phyloP scores from a whole-genome alignment of 2,329 filamentous ascomycete genomes.

The Tolypocladium sp. region DNA sequence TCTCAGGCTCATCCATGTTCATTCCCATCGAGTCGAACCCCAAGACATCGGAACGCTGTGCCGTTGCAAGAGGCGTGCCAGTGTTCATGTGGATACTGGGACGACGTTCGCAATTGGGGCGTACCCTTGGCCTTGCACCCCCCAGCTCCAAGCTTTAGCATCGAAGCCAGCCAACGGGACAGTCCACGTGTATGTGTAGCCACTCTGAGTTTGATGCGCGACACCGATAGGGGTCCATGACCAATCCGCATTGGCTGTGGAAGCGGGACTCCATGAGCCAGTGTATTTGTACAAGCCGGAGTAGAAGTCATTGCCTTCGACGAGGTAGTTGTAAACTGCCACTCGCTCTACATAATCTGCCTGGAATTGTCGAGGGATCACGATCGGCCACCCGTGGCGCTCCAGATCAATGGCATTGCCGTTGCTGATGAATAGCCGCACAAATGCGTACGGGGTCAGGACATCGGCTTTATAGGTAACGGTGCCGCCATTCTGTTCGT shows the following conservation, averaged over 20 bases:
- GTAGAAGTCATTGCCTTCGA: neutral
- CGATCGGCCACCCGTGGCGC: neutral
- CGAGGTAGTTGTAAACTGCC: neutral
- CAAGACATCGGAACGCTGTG: neutral
- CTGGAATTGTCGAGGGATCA: neutral
- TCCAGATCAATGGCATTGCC: neutral
- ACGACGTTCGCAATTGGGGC: neutral
- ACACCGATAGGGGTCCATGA: neutral
- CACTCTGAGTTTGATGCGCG: neutral
- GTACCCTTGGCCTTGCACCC: neutral
- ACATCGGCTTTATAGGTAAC: neutral
- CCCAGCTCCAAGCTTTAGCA: neutral
- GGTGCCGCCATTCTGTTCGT: neutral
- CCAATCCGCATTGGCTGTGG: neutral
- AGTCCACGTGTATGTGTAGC: neutral
- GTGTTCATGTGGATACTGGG: neutral
- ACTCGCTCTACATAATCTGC: neutral
- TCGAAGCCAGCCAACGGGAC: neutral
- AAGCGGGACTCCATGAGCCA: neutral
- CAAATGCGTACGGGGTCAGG: neutral
- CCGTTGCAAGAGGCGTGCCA: neutral
- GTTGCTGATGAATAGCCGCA: neutral
- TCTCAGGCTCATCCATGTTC: too few relatives aligned
- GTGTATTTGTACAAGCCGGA: neutral
- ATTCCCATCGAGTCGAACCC: neutral